A percentile compares a stretch with the other conserved stretches of the same genome.
These are phyloP conservation scores for Phytophthora capsici DNA, from an alignment of 352 stramenopile genomes.

Conservation along the genomic window DNA sequence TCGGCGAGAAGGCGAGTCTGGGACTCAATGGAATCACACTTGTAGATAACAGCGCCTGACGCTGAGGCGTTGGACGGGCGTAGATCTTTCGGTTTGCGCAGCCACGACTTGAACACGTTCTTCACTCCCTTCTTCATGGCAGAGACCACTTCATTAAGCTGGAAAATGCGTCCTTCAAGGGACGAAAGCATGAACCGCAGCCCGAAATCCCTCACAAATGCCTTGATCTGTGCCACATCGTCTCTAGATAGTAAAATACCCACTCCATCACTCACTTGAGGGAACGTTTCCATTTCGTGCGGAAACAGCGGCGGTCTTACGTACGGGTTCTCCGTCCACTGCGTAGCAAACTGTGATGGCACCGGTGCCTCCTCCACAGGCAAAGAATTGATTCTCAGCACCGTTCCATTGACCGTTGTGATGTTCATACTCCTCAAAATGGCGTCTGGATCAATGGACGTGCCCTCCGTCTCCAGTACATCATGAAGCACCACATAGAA, in stretches of 20 bases:
- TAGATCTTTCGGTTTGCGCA: slow-evolving; percentile 89
- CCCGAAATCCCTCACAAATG: slow-evolving; percentile 82
- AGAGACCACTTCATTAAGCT: slow-evolving; percentile 89
- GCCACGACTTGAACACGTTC: slow-evolving; percentile 92
- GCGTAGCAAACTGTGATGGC: slow-evolving; percentile 35
- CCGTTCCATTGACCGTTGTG: slow-evolving; percentile 46
- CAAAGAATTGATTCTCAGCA: slow-evolving; percentile 78
- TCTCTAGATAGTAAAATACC: slow-evolving; percentile 68
- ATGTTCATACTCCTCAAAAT: slow-evolving; percentile 82
- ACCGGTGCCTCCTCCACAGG: slow-evolving; percentile 35
- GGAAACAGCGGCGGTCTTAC: slow-evolving; percentile 64
- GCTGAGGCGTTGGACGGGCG: slow-evolving; percentile 24
- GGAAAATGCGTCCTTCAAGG: slow-evolving; percentile 84
- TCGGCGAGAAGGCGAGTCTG: slow-evolving; percentile 90
- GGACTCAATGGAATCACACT: slow-evolving; percentile 87
- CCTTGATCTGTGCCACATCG: slow-evolving; percentile 64
- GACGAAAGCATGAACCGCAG: slow-evolving; percentile 79
- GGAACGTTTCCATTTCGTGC: slow-evolving; percentile 38
- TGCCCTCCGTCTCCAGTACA: slow-evolving; percentile 74
- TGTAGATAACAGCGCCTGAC: slow-evolving; percentile 60
- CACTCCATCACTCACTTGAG: slow-evolving; percentile 32
- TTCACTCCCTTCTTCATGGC: slow-evolving; percentile 93
- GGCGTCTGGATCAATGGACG: slow-evolving; percentile 76
- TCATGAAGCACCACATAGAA: slow-evolving; percentile 93
- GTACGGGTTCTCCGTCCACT: slow-evolving; percentile 68